Conservation (phyloP, 2,329 filamentous ascomycete species). For the Incumbomyces delicatus region DNA sequence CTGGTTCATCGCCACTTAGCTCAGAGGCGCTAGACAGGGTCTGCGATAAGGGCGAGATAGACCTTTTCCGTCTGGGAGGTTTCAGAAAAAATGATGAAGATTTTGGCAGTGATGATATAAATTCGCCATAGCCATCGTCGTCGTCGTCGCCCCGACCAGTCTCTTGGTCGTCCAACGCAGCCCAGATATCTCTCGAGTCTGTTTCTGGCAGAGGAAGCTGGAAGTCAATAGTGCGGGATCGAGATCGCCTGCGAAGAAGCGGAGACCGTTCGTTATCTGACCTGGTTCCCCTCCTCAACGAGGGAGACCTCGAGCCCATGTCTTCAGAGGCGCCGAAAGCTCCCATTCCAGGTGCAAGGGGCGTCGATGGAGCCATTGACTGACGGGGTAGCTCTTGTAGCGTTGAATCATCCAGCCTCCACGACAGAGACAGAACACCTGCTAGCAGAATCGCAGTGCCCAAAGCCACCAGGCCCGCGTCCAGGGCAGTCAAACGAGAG, state of each 20-base stretch:
- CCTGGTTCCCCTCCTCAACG: no score
- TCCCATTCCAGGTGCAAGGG: conserved; percentile 71
- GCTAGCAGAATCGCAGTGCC: conserved; percentile 78
- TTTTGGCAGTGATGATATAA: conserved; percentile 26
- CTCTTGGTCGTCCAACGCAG: conserved; percentile 69
- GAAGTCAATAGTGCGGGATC: conserved; percentile 21
- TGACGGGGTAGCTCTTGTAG: conserved; percentile 34
- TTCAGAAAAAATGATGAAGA: conserved; percentile 17
- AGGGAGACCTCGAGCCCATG: no score
- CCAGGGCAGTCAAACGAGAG: conserved; percentile 62
- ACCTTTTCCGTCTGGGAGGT: conserved; percentile 8
- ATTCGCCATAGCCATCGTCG: conserved; percentile 22
- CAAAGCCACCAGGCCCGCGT: conserved; percentile 63
- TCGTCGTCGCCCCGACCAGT: background rate
- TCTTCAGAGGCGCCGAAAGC: conserved; percentile 44
- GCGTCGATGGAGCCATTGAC: conserved; percentile 42
- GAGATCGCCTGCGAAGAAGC: conserved; percentile 24
- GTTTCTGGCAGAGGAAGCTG: conserved; percentile 35
- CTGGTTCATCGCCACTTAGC: background rate
- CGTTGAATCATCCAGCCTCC: conserved; percentile 68
- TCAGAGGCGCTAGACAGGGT: conserved; percentile 10
- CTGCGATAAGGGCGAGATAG: conserved; percentile 15
- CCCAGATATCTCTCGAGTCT: conserved; percentile 67
- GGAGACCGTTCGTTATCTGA: conserved; percentile 28
- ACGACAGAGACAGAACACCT: conserved; percentile 84